phyloP scores from a whole-genome alignment of 805 yeast species.

The Ogataea wickerhamii region DNA sequence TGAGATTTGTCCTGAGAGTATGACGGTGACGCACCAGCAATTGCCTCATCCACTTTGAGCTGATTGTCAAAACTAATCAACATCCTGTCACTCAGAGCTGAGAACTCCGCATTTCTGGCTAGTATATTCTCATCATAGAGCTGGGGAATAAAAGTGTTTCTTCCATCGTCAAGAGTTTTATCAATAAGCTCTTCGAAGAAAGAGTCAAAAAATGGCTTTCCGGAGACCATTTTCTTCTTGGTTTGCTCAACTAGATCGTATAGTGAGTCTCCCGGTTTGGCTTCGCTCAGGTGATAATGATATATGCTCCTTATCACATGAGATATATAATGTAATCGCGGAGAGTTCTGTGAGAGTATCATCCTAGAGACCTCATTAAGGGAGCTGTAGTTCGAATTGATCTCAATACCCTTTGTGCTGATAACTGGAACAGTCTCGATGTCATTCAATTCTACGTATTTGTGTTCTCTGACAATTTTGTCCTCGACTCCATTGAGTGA shows the following conservation, averaged over 20 bases:
- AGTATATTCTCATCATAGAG: constrained; percentile 5
- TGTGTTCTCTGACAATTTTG: constrained; percentile 8
- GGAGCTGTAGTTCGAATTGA: constrained; percentile 2
- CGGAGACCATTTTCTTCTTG: not conserved
- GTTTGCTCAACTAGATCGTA: constrained; percentile 10
- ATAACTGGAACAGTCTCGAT: constrained; percentile 17
- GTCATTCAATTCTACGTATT: constrained; percentile 21
- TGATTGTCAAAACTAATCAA: constrained; percentile 6
- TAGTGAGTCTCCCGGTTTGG: constrained; percentile 8
- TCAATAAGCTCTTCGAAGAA: constrained; percentile 5
- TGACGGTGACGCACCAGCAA: not conserved
- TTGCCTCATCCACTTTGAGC: not conserved
- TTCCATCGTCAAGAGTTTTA: constrained; percentile 1
- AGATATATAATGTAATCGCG: constrained; percentile 17
- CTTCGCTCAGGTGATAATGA: constrained; percentile 6
- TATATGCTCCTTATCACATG: constrained; percentile 7
- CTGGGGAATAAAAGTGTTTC: constrained; percentile 8
- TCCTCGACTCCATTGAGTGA: constrained; percentile 20
- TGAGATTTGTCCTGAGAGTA: not conserved
- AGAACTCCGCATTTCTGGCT: not conserved
- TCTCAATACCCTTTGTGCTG: constrained; percentile 14
- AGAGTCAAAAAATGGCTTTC: not conserved
- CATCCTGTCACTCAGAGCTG: constrained; percentile 3
- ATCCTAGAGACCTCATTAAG: constrained; percentile 14
- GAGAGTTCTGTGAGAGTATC: constrained; percentile 20